Base-by-base conservation (phyloP, 2,329 filamentous ascomycete species). In the Aaosphaeria arxii region DNA sequence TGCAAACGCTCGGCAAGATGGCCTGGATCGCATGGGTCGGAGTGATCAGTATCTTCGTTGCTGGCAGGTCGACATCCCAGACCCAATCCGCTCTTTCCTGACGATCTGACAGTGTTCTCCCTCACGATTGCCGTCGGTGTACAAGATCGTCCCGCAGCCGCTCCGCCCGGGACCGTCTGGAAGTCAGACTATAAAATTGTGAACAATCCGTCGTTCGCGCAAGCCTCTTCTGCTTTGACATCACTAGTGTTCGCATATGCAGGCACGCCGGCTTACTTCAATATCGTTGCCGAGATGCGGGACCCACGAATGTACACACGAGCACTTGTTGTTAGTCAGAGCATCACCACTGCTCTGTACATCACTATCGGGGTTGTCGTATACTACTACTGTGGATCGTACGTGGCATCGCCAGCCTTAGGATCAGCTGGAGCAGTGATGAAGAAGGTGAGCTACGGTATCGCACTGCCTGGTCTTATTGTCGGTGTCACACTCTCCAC, bases 201-300 rank as follows among this genome's bases (percentile, higher is more conserved):
- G 33, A 41, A 39, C 33, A 45, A 42, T n/a, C 7, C 33, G 7
- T 36, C 33, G 7, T 36, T 36, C 9, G 33, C 33, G n/a, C 33
- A 9, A 35, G 60, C 57, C 32, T 58, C 63, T 36, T 44, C 58
- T 11, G 17, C 17, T 24, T 24, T 24, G 17, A 24, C 17, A 24
- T 24, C 17, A 24, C 17, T 89, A 47, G 77, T 87, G 53, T 86
- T 89, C 55, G 84, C 86, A 44, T 89, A 85, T 71, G 81, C 69
- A 45, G 82, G 82, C 30, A 82, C 85, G 59, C 79, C 83, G 30
- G 83, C 82, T 52, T 87, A 87, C 70, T 87, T 86, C 67, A 78
- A 75, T 50, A 79, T 87, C 63, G 84, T 86, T 57, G 76, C 77
- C 36, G 85, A 88, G 64, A 75, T 88, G 62, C 76, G 80, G 57